Conservation (phyloP, 1,284 basidiomycete species). For the Thelephora terrestris region DNA sequence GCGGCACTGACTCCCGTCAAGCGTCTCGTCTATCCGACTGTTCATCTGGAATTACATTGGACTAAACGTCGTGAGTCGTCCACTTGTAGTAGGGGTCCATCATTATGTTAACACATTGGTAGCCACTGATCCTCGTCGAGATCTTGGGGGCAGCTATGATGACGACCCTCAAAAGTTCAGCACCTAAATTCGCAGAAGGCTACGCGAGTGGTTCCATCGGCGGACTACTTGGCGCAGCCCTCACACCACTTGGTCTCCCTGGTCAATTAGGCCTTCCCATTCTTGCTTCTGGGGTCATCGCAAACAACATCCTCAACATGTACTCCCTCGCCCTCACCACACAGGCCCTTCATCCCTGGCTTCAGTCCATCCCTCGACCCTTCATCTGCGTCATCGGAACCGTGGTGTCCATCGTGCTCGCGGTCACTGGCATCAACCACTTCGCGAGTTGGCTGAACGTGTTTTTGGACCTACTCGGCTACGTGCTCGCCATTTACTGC, state of each 20-base stretch:
- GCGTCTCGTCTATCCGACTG: slow-evolving; percentile 18
- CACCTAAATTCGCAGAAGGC: slow-evolving; percentile 16
- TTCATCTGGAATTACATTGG: slow-evolving; percentile 25
- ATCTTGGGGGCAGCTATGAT: slow-evolving; percentile 11
- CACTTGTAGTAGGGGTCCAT: not conserved
- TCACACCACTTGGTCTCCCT: slow-evolving; percentile 19
- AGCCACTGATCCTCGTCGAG: slow-evolving; percentile 9
- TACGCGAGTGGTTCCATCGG: slow-evolving; percentile 17
- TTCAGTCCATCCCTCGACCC: slow-evolving; percentile 26
- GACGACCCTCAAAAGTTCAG: slow-evolving; percentile 18
- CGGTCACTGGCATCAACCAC: slow-evolving; percentile 24
- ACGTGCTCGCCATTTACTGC: slow-evolving; percentile 26
- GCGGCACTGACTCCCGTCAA: not conserved
- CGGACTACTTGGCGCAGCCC: slow-evolving; percentile 18
- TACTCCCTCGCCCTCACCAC: slow-evolving; percentile 26
- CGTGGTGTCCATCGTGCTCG: slow-evolving; percentile 24
- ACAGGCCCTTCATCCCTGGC: slow-evolving; percentile 23
- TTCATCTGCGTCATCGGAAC: slow-evolving; percentile 25
- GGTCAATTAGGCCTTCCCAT: slow-evolving; percentile 21
- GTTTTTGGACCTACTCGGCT: slow-evolving; percentile 21
- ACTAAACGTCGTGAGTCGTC: slow-evolving; percentile 16
- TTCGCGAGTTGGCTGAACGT: slow-evolving; percentile 26
- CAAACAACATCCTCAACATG: slow-evolving; percentile 25
- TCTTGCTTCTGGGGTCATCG: slow-evolving; percentile 24
- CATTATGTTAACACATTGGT: no score